Conservation (phyloP, 305 asterid species). For the Fraxinus floribunda region DNA sequence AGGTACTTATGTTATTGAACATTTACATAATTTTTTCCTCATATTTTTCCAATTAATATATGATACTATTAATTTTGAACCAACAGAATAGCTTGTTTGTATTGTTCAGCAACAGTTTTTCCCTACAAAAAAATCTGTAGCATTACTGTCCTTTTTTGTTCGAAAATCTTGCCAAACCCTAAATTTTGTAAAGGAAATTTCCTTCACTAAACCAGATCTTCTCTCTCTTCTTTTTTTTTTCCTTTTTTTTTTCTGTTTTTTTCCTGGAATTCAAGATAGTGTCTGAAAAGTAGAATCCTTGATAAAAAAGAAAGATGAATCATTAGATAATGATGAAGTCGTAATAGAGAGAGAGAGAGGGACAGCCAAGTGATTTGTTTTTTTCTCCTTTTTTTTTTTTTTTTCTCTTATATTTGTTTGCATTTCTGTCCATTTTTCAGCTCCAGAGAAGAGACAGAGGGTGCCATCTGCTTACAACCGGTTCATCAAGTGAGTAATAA, state of each 20-base stretch:
- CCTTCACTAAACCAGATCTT: neutral
- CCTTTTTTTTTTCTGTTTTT: neutral
- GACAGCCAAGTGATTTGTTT: no score
- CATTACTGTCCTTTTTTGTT: neutral
- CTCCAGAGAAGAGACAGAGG: slow-evolving; percentile 97
- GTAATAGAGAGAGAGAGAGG: slow-evolving; percentile 12
- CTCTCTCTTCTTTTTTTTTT: neutral
- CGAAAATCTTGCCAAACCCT: slow-evolving; percentile 22
- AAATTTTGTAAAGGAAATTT: neutral
- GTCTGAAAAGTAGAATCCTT: slow-evolving; percentile 25
- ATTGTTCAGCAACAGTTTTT: slow-evolving; percentile 43
- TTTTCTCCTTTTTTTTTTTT: neutral
- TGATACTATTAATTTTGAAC: slow-evolving; percentile 15
- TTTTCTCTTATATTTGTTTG: slow-evolving; percentile 37
- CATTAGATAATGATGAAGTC: slow-evolving; percentile 85
- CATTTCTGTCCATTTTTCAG: slow-evolving; percentile 46
- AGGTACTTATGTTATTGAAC: neutral
- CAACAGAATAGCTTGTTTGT: slow-evolving; percentile 10
- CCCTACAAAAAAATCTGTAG: neutral
- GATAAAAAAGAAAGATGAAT: slow-evolving; percentile 32
- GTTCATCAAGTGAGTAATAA: slow-evolving; percentile 77
- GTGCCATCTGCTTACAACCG: slow-evolving; percentile 98
- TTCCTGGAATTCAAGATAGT: slow-evolving; percentile 57
- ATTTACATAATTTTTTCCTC: neutral
- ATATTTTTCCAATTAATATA: slow-evolving; percentile 26